A percentile compares a stretch with the other conserved stretches of the same genome.
phyloP scores from a whole-genome alignment of 1,284 basidiomycete genomes.

The Ceratobasidium sp. region DNA sequence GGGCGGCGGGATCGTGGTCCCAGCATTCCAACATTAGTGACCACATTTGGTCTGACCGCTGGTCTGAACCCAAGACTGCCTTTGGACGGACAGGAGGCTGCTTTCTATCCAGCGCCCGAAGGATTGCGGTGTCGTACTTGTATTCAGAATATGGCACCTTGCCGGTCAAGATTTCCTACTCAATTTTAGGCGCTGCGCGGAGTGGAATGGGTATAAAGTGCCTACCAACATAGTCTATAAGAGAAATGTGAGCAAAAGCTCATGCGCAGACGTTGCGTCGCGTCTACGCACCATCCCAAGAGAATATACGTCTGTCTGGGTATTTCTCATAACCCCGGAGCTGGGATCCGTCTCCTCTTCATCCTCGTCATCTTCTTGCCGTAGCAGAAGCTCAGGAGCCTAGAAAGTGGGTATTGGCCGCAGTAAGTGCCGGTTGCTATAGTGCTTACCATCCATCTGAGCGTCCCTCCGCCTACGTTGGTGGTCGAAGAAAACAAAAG shows the following conservation, averaged over 20 bases:
- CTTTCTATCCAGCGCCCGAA: not conserved
- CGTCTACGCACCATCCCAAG: constrained; percentile 2
- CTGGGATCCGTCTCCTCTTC: not conserved
- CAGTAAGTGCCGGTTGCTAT: not conserved
- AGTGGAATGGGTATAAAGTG: not conserved
- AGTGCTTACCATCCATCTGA: constrained; percentile 24
- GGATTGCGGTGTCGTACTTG: not conserved
- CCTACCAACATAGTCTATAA: constrained; percentile 18
- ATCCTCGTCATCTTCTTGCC: not conserved
- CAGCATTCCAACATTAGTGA: not conserved
- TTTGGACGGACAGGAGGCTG: not conserved
- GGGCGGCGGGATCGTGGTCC: not conserved
- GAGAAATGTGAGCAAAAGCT: not conserved
- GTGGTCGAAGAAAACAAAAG: constrained; percentile 26
- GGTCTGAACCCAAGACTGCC: not conserved
- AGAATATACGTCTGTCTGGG: constrained; percentile 8
- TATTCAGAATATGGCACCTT: constrained; percentile 3
- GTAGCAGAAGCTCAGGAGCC: constrained; percentile 17
- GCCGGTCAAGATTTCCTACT: constrained; percentile 16
- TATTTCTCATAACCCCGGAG: not conserved
- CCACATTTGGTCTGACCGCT: constrained; percentile 6
- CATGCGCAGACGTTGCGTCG: not conserved
- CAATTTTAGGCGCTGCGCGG: not conserved
- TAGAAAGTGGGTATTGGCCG: not conserved
- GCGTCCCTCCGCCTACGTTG: constrained; percentile 17